Conservation (phyloP, 176 grass and related monocot species). For the Dendrocalamus sinicus region DNA sequence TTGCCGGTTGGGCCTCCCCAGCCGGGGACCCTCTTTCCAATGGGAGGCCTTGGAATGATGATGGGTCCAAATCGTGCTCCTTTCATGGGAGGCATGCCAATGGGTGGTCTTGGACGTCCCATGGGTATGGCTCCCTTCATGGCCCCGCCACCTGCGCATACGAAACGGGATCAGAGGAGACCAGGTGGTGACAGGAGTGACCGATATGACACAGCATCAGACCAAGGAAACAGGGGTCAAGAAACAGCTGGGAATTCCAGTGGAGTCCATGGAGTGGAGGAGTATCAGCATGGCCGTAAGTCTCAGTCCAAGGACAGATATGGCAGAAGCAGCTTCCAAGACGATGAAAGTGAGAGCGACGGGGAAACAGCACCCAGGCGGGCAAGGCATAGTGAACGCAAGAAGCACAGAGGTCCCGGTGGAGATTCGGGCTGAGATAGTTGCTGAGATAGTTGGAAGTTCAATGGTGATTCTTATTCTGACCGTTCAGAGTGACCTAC, state of each 20-base stretch:
- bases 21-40: slow-evolving; percentile 52
- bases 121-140: slow-evolving; percentile 63
- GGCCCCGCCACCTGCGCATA: slow-evolving; percentile 36
- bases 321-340: slow-evolving; percentile 44
- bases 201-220: slow-evolving; percentile 50
- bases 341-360: slow-evolving; percentile 69
- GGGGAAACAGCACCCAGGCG: slow-evolving; percentile 64
- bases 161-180: slow-evolving; percentile 58
- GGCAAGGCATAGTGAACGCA: slow-evolving; percentile 28
- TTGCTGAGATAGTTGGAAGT: not conserved
- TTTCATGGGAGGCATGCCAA: slow-evolving; percentile 79
- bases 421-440: not conserved
- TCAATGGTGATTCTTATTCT: not conserved
- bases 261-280: slow-evolving; percentile 32
- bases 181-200: slow-evolving; percentile 48
- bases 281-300: not conserved
- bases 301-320: slow-evolving; percentile 43
- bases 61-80: slow-evolving; percentile 63
- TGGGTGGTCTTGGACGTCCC: slow-evolving; percentile 62
- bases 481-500: not conserved
- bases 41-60: slow-evolving; percentile 71
- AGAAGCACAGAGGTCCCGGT: not conserved
- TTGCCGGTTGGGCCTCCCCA: slow-evolving; percentile 65
- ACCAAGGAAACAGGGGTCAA: slow-evolving; percentile 57
- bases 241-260: slow-evolving; percentile 37